A percentile compares a stretch with the other conserved stretches of the same genome.
These are phyloP conservation scores for Phaffia tasmanica DNA, from an alignment of 768 basidiomycete genomes.

Conservation along the genomic window DNA sequence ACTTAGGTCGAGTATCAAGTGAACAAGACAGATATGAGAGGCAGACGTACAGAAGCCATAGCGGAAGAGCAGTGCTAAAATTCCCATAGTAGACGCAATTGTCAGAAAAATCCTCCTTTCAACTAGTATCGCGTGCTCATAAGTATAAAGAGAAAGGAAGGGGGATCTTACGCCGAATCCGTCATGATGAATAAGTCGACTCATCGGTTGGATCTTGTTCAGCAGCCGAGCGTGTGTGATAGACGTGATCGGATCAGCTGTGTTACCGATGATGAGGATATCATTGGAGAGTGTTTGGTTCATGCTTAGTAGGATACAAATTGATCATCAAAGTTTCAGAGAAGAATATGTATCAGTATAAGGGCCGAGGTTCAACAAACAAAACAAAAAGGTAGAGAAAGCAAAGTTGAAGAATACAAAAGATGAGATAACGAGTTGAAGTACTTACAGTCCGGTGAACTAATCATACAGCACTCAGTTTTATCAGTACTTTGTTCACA, in stretches of 20 bases:
- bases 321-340: no score
- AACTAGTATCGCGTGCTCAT: background rate
- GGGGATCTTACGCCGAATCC: constrained; percentile 13
- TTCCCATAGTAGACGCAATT: background rate
- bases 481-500: no score
- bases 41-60: constrained; percentile 4
- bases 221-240: constrained; percentile 10
- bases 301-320: no score
- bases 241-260: constrained; percentile 15
- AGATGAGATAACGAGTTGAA: no score
- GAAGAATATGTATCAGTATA: no score
- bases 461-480: background rate
- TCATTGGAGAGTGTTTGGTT: constrained; percentile 13
- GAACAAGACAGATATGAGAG: background rate
- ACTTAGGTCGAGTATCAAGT: background rate
- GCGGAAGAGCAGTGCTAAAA: constrained; percentile 13
- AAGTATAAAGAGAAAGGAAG: no score
- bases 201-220: constrained; percentile 15
- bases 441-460: constrained; percentile 12
- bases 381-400: background rate
- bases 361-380: constrained; percentile 7
- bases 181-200: constrained; percentile 15
- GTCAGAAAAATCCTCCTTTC: background rate
- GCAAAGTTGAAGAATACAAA: background rate
- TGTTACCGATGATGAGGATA: constrained; percentile 22